Conservation (phyloP, 148 eudicot genomes). For the Bassia scoparia region DNA sequence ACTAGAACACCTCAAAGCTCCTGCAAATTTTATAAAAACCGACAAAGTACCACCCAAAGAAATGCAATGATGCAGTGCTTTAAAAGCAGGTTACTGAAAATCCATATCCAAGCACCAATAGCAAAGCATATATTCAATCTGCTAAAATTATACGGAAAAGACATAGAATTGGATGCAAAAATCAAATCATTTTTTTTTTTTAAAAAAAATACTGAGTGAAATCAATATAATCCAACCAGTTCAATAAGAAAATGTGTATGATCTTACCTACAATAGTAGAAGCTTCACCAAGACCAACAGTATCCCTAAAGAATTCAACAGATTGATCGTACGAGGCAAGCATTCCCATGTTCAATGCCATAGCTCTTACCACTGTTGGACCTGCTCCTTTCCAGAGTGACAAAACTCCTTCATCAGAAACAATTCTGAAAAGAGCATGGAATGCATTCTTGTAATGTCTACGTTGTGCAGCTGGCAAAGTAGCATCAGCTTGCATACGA, state of each 20-base stretch:
- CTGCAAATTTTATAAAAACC: not conserved
- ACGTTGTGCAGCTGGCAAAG: constrained; percentile 41
- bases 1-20: not conserved
- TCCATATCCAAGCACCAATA: not conserved
- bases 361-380: constrained; percentile 35
- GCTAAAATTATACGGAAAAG: not conserved
- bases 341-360: constrained; percentile 60
- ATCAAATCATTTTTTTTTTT: too few relatives aligned
- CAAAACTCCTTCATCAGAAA: constrained; percentile 44
- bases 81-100: not conserved
- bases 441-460: constrained; percentile 42
- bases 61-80: not conserved
- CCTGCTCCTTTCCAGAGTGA: constrained; percentile 60
- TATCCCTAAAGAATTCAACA: constrained; percentile 44
- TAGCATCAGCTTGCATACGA: constrained; percentile 43
- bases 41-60: not conserved
- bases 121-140: not conserved
- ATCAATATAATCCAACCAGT: not conserved
- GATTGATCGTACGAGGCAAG: constrained; percentile 55
- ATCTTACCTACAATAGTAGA: constrained; percentile 43
- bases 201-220: too few relatives aligned
- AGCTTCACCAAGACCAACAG: constrained; percentile 36
- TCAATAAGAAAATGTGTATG: not conserved
- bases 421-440: constrained; percentile 38
- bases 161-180: not conserved